Conservation (phyloP, 2,329 filamentous ascomycete genomes). For the Phialemoniopsis sp. region DNA sequence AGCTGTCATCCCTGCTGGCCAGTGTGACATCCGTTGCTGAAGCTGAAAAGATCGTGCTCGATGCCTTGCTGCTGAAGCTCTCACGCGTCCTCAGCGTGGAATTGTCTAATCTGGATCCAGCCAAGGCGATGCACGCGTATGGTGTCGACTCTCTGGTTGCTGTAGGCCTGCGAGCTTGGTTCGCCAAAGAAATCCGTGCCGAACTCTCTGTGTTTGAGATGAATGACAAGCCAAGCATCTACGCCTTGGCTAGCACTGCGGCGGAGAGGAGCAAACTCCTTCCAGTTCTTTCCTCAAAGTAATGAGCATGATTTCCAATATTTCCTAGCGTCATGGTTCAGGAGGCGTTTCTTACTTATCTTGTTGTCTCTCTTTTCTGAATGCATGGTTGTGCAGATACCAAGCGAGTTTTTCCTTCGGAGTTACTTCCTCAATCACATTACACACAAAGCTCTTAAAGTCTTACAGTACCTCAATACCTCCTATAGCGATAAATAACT, state of each 20-base stretch:
- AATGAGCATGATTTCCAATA: too few species aligned
- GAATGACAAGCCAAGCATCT: constrained; percentile 15
- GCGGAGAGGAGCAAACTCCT: constrained; percentile 14
- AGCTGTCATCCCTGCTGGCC: constrained; percentile 11
- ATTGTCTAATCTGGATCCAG: constrained; percentile 13
- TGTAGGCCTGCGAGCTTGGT: constrained; percentile 16
- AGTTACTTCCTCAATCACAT: too few species aligned
- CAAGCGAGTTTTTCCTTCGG: too few species aligned
- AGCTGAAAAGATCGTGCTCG: constrained; percentile 13
- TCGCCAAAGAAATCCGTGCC: constrained; percentile 15
- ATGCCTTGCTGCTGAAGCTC: constrained; percentile 18
- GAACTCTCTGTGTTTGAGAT: constrained; percentile 19
- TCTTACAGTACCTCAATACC: too few species aligned
- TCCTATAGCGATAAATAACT: too few species aligned
- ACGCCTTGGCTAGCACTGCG: constrained; percentile 14
- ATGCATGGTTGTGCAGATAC: too few species aligned
- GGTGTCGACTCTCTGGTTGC: constrained; percentile 19
- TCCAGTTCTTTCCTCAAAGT: too few species aligned
- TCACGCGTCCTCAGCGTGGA: constrained; percentile 15
- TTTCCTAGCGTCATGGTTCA: constrained; percentile 7
- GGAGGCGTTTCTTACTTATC: neutral
- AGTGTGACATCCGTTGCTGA: constrained; percentile 13
- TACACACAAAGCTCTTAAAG: too few species aligned
- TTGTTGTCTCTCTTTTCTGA: too few species aligned
- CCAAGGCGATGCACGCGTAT: constrained; percentile 13